Conservation (phyloP, 2,329 filamentous ascomycete species). For the Penicillium olsonii region DNA sequence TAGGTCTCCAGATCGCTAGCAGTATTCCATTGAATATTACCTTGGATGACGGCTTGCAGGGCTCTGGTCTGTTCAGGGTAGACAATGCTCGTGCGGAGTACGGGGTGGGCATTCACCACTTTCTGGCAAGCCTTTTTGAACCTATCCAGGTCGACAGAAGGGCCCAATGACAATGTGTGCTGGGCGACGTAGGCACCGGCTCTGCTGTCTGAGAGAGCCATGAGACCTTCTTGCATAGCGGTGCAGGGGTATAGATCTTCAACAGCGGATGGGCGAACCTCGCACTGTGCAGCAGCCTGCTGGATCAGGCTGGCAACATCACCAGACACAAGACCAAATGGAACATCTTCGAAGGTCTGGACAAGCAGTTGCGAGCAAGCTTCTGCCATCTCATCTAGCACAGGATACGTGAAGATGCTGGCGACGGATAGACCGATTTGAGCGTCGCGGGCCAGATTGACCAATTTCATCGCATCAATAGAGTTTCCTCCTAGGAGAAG, state of each 20-base stretch:
- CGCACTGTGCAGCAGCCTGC: slow-evolving; percentile 17
- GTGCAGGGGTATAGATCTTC: slow-evolving; percentile 36
- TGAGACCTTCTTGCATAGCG: slow-evolving; percentile 23
- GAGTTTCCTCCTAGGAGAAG: slow-evolving; percentile 13
- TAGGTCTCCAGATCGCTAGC: slow-evolving; percentile 27
- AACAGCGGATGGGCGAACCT: slow-evolving; percentile 19
- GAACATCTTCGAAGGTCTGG: slow-evolving; percentile 6
- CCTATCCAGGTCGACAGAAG: slow-evolving; percentile 30
- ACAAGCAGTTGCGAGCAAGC: not conserved
- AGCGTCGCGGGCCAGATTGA: slow-evolving; percentile 3
- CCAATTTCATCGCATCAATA: slow-evolving; percentile 13
- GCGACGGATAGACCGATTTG: slow-evolving; percentile 6
- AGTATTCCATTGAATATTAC: slow-evolving; percentile 22
- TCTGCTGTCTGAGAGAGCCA: slow-evolving; percentile 32
- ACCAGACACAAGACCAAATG: slow-evolving; percentile 7
- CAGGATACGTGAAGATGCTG: slow-evolving; percentile 7
- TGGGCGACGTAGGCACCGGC: slow-evolving; percentile 43
- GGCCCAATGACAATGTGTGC: slow-evolving; percentile 32
- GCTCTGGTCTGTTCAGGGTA: slow-evolving; percentile 16
- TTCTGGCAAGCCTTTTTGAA: slow-evolving; percentile 43
- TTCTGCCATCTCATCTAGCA: slow-evolving; percentile 10
- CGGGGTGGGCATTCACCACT: slow-evolving; percentile 36
- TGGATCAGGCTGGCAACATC: slow-evolving; percentile 2
- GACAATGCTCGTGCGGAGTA: slow-evolving; percentile 43
- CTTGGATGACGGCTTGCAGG: slow-evolving; percentile 29